Base-by-base conservation (phyloP, 345 rosid genomes). In the Gossypium herbaceum region DNA sequence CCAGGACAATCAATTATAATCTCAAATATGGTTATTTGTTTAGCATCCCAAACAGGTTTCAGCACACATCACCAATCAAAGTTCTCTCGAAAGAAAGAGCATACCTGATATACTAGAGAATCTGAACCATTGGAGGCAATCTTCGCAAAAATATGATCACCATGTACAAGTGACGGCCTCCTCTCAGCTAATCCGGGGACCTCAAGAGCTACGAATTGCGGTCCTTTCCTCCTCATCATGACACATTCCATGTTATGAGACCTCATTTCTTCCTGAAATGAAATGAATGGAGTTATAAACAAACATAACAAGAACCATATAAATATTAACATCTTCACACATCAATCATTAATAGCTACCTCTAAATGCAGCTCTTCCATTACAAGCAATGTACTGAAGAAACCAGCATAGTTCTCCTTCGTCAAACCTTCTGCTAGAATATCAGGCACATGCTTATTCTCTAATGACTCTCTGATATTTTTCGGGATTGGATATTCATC, bases 181-280 rank as follows among this genome's bases (percentile, higher is more conserved):
- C 76, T 86, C 84, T 87, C 93, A 43, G 91, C 91, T 48, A 89
- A 81, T 48, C 90, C 93, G 3, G 88, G 90, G 67, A 89, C 88
- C 64, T 63, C 71, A 69, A 89, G 89, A 63, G 84, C 67, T 27
- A 87, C 71, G 16, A 81, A 70, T 12, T 44, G 82, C 41, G 72
- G 7, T n/a, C 90, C 82, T 80, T 68, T 89, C 74, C 71, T 79
- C 41, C 72, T 86, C 88, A 89, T 81, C 48, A 27, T 58, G 39
- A 85, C 85, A 68, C 64, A 9, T 60, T 83, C 88, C 90, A 89
- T 83, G 75, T 77, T 75, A 80, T 87, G 72, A 29, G 56, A 9
- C 80, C 80, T 77, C 91, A 86, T 89, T 39, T 82, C 88, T 69
- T 85, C 79, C 91, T 88, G 83, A 55, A 80, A 25, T 47, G 44